Base-by-base conservation (phyloP, 371 early-diverging fungal species). In the Circinella minor region DNA sequence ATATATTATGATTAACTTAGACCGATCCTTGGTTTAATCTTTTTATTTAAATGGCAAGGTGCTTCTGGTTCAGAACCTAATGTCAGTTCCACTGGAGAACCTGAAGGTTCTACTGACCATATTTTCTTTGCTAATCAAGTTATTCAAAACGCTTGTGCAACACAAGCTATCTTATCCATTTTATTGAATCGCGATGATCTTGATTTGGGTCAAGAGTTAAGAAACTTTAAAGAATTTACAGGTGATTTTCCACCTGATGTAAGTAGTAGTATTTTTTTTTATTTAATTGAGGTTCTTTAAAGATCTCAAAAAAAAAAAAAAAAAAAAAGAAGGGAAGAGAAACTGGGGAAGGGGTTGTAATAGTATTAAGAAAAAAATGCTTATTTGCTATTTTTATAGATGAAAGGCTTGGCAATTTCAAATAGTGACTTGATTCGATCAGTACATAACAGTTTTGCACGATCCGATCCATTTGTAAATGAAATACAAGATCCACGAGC, bases 131-230 rank as follows among this genome's bases (percentile, higher is more conserved):
- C 92, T 17, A 85, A 90, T 49, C 91, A 92, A 78, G 90, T 87
- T 68, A 76, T 78, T 60, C 84, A 91, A 39, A 97, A 97, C 78
- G 97, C 98, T 4, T 97, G 98, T 72, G 96, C 96, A 14, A 96
- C 98, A 0, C 97, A 96, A 78, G 98, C 98, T 4, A 94, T 97
- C 68, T 77, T 97, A 27, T 92, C 93, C 11, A 90, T 97, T 55
- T 76, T 95, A 55, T 75, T 97, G 39, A 97, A 97, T 75, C 82
- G 86, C 43, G 74, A 83, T 13, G 82, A 82, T 57, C 78, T 96
- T 18, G 91, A 93, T 9, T 79, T 96, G 55, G 95, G 94, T 7
- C 81, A 85, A 38, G 90, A 91, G 49, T 76, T 97, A 63, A 67
- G 57, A 10, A 83, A 90, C 51, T 96, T 97, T 70, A 94, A 93